Evolutionary conservation across 768 basidiomycete species (phyloP).

Genomic region (Phaffia tasmanica): DNA sequence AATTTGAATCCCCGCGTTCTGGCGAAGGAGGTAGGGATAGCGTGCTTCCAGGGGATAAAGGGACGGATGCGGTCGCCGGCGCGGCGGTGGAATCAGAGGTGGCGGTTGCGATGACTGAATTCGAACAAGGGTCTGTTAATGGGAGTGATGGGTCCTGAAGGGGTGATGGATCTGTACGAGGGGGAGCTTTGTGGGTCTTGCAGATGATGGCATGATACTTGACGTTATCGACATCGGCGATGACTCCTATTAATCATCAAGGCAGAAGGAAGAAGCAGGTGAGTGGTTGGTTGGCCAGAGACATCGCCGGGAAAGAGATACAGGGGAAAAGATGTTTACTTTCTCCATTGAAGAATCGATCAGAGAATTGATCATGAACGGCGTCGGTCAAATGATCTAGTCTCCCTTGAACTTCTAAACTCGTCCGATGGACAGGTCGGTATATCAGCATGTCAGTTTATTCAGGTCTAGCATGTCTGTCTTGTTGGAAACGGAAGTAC

Average conservation of each 20-base stretch:
- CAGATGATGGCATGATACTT: constrained; percentile 49
- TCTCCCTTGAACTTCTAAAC: constrained; percentile 16
- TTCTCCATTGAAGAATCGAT: constrained; percentile 84
- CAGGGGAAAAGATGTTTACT: constrained; percentile 47
- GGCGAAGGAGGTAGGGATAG: no score
- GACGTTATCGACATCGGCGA: constrained; percentile 75
- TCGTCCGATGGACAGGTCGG: no score
- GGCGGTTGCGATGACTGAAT: constrained; percentile 64
- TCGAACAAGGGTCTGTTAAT: no score
- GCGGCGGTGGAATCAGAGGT: constrained; percentile 60
- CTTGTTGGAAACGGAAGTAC: background rate
- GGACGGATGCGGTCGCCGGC: background rate
- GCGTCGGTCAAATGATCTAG: constrained; percentile 81
- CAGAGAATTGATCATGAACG: constrained; percentile 90
- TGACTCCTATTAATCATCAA: constrained; percentile 49
- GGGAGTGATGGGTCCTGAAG: constrained; percentile 6
- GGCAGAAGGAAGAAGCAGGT: background rate
- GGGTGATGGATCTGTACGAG: background rate
- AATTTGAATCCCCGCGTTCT: background rate
- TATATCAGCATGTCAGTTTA: background rate
- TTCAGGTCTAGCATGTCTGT: background rate
- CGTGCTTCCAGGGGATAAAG: background rate
- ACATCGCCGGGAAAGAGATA: constrained; percentile 2
- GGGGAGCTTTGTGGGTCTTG: background rate
- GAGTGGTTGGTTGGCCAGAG: background rate